A percentile compares a stretch with the other conserved stretches of the same genome.
These are phyloP conservation scores for Serpula lacrymans DNA, from an alignment of 768 basidiomycete genomes.

Conservation along the genomic window DNA sequence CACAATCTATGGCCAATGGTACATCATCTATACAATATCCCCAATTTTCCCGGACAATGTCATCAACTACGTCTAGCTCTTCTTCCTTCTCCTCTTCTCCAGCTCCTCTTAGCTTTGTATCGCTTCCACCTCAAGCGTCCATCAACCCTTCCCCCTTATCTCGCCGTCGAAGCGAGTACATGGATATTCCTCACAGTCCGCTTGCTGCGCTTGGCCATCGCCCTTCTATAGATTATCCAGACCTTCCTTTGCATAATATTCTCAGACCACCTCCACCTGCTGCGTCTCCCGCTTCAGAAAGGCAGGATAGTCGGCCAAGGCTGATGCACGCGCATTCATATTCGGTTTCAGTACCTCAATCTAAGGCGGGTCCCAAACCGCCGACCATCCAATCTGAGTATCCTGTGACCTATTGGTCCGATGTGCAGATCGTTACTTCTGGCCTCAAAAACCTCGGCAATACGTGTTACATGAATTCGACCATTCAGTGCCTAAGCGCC, in stretches of 20 bases:
- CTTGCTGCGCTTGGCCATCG: constrained; percentile 44
- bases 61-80: constrained; percentile 33
- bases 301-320: constrained; percentile 73
- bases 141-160: constrained; percentile 76
- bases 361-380: constrained; percentile 43
- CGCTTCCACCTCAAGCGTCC: constrained; percentile 82
- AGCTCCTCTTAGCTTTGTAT: constrained; percentile 35
- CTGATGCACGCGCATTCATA: constrained; percentile 36
- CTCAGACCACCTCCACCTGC: constrained; percentile 79
- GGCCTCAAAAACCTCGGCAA: constrained; percentile 95
- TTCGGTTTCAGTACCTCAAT: constrained; percentile 18
- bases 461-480: constrained; percentile 99
- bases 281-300: constrained; percentile 64
- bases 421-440: constrained; percentile 71
- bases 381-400: constrained; percentile 75
- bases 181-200: constrained; percentile 74
- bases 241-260: constrained; percentile 56
- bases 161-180: constrained; percentile 70
- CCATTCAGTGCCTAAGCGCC: constrained; percentile 93
- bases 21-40: constrained; percentile 50
- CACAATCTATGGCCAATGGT: constrained; percentile 36
- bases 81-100: constrained; percentile 41
- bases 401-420: constrained; percentile 81
- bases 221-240: constrained; percentile 77
- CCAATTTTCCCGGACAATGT: constrained; percentile 37